A percentile compares a stretch with the other conserved stretches of the same genome.
These are phyloP conservation scores for Picea sitchensis DNA, from an alignment of 75 land plant genomes.

Conservation along the genomic window DNA sequence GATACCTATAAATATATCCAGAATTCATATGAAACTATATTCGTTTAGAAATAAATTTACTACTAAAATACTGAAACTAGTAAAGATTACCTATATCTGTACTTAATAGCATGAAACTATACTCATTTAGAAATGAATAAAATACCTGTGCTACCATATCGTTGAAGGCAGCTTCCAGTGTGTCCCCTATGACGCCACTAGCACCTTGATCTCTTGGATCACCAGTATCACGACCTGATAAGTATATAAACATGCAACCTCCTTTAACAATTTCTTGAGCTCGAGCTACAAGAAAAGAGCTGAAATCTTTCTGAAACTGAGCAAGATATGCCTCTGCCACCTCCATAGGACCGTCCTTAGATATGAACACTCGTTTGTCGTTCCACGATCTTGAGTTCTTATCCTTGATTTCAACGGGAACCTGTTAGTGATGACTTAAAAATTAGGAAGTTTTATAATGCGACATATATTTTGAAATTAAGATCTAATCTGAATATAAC, in stretches of 20 bases:
- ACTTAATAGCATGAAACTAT: too few relatives aligned
- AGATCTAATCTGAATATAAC: too few relatives aligned
- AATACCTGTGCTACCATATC: conserved; percentile 16
- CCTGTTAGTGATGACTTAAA: neutral
- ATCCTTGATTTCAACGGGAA: conserved; percentile 15
- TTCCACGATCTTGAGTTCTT: conserved; percentile 17
- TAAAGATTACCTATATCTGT: too few relatives aligned
- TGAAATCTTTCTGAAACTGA: conserved; percentile 26
- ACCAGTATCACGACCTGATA: neutral
- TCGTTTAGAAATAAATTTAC: too few relatives aligned
- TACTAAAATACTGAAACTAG: too few relatives aligned
- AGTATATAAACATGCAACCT: conserved; percentile 24
- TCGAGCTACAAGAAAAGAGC: conserved; percentile 19
- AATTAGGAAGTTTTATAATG: too few relatives aligned
- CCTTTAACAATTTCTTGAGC: conserved; percentile 30
- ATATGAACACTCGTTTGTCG: conserved; percentile 13
- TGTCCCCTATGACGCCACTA: conserved; percentile 20
- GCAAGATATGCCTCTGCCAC: conserved; percentile 19
- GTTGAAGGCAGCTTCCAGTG: conserved; percentile 21
- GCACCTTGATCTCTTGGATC: conserved; percentile 6
- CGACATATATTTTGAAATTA: too few relatives aligned
- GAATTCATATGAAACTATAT: too few relatives aligned
- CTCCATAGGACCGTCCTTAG: conserved; percentile 7
- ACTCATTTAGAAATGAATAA: too few relatives aligned
- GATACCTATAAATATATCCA: too few relatives aligned